Conservation (phyloP, 306 rosid genomes). For the Vigna hirtella region DNA sequence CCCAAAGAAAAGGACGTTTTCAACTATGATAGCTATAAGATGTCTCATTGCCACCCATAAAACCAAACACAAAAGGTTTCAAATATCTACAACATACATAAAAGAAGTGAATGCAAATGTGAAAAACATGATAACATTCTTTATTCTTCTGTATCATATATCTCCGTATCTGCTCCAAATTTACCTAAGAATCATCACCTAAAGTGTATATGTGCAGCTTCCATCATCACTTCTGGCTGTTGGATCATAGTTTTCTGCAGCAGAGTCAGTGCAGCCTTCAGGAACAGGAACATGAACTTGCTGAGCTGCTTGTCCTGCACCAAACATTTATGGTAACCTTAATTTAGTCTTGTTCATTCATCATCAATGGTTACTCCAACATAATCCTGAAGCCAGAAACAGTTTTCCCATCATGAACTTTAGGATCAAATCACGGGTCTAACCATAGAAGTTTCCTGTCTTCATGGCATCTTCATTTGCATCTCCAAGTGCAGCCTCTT, state of each 20-base stretch:
- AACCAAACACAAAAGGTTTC: constrained; percentile 28
- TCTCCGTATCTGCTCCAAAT: constrained; percentile 13
- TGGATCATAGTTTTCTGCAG: constrained; percentile 64
- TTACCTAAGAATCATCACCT: constrained; percentile 36
- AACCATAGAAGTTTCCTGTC: constrained; percentile 66
- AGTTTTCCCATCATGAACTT: constrained; percentile 37
- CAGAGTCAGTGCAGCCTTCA: constrained; percentile 67
- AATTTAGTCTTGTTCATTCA: constrained; percentile 36
- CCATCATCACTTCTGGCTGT: constrained; percentile 65
- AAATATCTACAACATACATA: constrained; percentile 37
- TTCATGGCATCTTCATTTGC: constrained; percentile 69
- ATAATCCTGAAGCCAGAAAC: constrained; percentile 39
- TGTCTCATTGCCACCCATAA: constrained; percentile 1
- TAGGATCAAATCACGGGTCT: constrained; percentile 46
- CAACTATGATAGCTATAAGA: constrained; percentile 5
- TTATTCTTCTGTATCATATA: constrained; percentile 1
- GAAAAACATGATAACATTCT: background rate
- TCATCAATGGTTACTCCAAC: constrained; percentile 18
- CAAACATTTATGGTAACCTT: constrained; percentile 49
- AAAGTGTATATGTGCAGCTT: constrained; percentile 57
- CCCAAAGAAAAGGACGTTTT: background rate
- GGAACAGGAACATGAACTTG: constrained; percentile 65
- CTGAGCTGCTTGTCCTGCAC: constrained; percentile 67
- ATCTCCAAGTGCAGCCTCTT: constrained; percentile 76
- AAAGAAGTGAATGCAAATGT: constrained; percentile 5